Evolutionary conservation across 805 yeast genomes (phyloP).

Genomic region (Soucietia sequanensis): DNA sequence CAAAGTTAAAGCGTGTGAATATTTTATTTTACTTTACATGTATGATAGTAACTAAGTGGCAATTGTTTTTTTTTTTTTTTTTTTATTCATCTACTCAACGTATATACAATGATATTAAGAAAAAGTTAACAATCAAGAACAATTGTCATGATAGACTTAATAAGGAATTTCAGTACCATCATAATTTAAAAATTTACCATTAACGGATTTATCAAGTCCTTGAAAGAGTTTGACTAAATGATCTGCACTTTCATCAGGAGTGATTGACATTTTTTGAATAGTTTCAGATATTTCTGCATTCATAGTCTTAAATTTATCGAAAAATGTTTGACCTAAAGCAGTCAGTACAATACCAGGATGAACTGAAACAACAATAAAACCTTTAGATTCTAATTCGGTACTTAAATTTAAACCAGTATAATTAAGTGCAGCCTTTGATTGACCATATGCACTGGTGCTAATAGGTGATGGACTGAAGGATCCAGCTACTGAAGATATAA

Average conservation of each 20-base stretch:
- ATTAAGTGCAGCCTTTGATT: constrained; percentile 38
- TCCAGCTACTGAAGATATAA: constrained; percentile 26
- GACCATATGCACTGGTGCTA: constrained; percentile 23
- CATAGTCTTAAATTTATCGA: constrained; percentile 1
- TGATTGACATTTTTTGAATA: constrained; percentile 4
- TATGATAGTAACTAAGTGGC: constrained; percentile 3
- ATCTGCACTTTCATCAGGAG: constrained; percentile 10
- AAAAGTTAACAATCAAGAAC: constrained; percentile 1
- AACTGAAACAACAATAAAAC: constrained; percentile 25
- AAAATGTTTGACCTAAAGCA: constrained; percentile 25
- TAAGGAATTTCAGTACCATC: constrained; percentile 8
- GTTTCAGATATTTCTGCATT: not conserved
- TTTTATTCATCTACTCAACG: too few relatives aligned
- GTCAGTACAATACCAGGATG: constrained; percentile 41
- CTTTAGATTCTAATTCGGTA: constrained; percentile 19
- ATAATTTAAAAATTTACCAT: constrained; percentile 12
- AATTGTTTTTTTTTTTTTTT: too few relatives aligned
- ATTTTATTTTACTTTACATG: too few relatives aligned
- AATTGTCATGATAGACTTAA: too few relatives aligned
- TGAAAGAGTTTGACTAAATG: constrained; percentile 7
- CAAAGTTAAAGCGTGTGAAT: too few relatives aligned
- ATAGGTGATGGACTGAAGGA: constrained; percentile 21
- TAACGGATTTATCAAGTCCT: constrained; percentile 4
- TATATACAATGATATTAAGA: not conserved
- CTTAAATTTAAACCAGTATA: constrained; percentile 23